Percentiles rank a stretch among this genome's conserved stretches.
phyloP scores from a whole-genome alignment of 805 yeast genomes.

The Suhomyces prunicola region DNA sequence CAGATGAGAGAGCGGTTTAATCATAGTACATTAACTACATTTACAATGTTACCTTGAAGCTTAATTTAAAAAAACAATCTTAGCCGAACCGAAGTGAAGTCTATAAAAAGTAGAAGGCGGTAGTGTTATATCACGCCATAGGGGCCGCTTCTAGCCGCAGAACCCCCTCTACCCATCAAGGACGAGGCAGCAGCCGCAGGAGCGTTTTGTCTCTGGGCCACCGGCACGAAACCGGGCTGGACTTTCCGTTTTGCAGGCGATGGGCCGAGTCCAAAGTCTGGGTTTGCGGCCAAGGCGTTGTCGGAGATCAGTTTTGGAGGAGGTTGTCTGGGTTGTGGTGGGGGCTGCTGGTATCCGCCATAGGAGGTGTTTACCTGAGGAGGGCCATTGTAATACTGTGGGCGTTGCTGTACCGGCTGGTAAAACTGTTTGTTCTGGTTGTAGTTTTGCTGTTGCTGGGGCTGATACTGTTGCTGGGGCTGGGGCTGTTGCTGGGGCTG shows the following conservation, averaged over 20 bases:
- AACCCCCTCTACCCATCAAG: conserved; percentile 14
- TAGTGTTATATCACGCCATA: conserved; percentile 14
- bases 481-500: conserved; percentile 17
- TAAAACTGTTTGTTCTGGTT: conserved; percentile 9
- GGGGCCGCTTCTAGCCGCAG: conserved; percentile 9
- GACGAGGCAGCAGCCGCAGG: conserved; percentile 7
- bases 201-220: conserved; percentile 14
- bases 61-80: background rate
- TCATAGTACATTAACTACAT: background rate
- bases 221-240: conserved; percentile 21
- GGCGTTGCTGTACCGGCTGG: conserved; percentile 10
- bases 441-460: conserved; percentile 9
- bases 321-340: conserved; percentile 9
- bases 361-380: conserved; percentile 11
- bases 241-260: conserved; percentile 17
- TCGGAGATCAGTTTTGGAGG: conserved; percentile 33
- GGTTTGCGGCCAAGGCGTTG: conserved; percentile 36
- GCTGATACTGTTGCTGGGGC: conserved; percentile 14
- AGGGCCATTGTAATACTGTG: conserved; percentile 1
- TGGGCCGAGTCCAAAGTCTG: conserved; percentile 31
- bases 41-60: background rate
- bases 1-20: too few species aligned
- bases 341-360: conserved; percentile 10
- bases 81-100: background rate
- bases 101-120: background rate